Base-by-base conservation (phyloP, 208 protist genomes). In the Leishmania lainsoni region DNA sequence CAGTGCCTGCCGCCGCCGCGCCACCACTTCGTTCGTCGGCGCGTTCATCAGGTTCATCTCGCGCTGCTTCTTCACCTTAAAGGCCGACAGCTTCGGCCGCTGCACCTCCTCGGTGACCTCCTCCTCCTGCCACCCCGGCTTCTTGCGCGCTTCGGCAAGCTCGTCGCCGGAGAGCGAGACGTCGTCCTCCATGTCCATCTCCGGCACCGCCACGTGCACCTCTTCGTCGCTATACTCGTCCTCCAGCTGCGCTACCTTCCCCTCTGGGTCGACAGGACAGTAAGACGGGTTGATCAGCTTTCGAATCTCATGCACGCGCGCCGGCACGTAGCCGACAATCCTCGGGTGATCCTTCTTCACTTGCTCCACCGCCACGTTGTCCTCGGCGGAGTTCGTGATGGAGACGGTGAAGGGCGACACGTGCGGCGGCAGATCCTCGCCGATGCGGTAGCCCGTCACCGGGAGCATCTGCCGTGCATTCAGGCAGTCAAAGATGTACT, bases 401-500 rank as follows among this genome's bases (percentile, higher is more conserved):
- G 93, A 89, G 79, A 97, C 93, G 39, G 93, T 91, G 87, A 98
- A 98, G 78, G 96, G 96, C 35, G 95, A 98, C 39, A 98, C 87
- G 85, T 98, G 96, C 74, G 96, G 95, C 26, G 96, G 96, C 63
- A 98, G 92, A 83, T 95, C 92, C 89, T 97, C 90, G 45, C 92
- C 94, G 35, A 97, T 81, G 86, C 92, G 91, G 90, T 98, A 98
- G 56, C 91, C 93, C 29, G 81, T 80, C 22, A 96, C 93, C 20
- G 96, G 95, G 59, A 98, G 94, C 79, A 94, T 61, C 58, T 90
- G 73, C 49, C 93, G 92, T 26, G 94, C 92, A 91, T 99, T 99
- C 75, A 99, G 87, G 88, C 96, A 99, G 90, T 99, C 98, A 80
- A 96, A 99, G 59, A 99, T 87, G 89, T 98, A 99, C 90, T 99